These are phyloP conservation scores for Fulvia fulva DNA, from an alignment of 2,329 filamentous ascomycete genomes.

Conservation along the genomic window DNA sequence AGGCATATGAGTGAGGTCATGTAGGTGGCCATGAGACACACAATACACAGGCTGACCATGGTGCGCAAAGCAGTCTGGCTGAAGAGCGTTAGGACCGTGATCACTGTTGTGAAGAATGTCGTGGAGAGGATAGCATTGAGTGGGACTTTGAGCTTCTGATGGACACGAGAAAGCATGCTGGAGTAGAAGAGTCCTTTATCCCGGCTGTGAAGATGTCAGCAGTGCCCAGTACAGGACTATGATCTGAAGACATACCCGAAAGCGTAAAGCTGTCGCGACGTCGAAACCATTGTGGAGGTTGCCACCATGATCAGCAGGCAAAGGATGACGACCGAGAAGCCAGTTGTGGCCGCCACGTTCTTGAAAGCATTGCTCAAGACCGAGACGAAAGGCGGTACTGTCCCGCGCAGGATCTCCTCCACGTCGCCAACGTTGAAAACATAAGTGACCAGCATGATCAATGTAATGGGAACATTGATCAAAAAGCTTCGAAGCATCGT, in stretches of 20 bases:
- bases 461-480: conserved; percentile 30
- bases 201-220: conserved; percentile 43
- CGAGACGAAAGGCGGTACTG: conserved; percentile 30
- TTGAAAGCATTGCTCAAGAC: conserved; percentile 30
- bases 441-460: conserved; percentile 32
- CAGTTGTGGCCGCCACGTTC: conserved; percentile 26
- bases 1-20: conserved; percentile 37
- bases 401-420: conserved; percentile 23
- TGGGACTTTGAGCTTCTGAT: conserved; percentile 20
- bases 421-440: conserved; percentile 36
- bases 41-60: conserved; percentile 40
- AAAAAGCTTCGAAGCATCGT: conserved; percentile 41
- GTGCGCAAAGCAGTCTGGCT: conserved; percentile 40
- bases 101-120: conserved; percentile 23
- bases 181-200: conserved; percentile 40
- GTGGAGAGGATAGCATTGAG: conserved; percentile 33
- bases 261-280: conserved; percentile 37
- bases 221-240: neutral
- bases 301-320: conserved; percentile 37
- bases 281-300: conserved; percentile 37
- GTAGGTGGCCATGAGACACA: conserved; percentile 41
- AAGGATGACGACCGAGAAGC: conserved; percentile 32
- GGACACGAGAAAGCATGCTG: conserved; percentile 32
- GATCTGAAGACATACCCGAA: conserved; percentile 35
- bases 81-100: conserved; percentile 34